Base-by-base conservation (phyloP, 306 rosid genomes). In the Acacia confusa region DNA sequence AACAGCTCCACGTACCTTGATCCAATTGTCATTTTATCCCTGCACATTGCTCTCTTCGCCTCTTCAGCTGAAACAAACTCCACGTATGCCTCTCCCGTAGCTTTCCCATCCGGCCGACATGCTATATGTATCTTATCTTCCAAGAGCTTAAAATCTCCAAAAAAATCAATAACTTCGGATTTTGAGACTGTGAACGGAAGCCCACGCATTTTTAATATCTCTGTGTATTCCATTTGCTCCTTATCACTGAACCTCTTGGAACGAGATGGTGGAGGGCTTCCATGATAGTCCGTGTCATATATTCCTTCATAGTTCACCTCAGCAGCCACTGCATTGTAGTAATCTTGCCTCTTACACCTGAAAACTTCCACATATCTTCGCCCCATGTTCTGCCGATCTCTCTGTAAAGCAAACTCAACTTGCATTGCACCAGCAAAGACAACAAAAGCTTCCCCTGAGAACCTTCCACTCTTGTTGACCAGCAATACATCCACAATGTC, bases 1-100 rank as follows among this genome's bases (percentile, higher is more conserved):
- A 96, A 96, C 89, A 96, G 88, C 89, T 96, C 99, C 85, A 93
- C 98, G 70, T 96, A 96, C 91, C 99, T 93, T 48, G 99, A 93
- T 52, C 99, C 99, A 27, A 96, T 96, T 40, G 93, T 93, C 98
- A 92, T 96, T 91, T 96, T 96, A 85, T 96, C 99, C 88, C 88
- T 96, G 88, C 87, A 64, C 98, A 96, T 96, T 25, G 99, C 98
- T 70, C 81, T 88, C 89, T 91, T 93, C 6, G 99, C 99, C 88
- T 96, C 98, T 9, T 92, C 99, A 8, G 82, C 80, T 25, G 99
- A 92, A 17, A 81, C 85, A 86, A 96, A 96, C 92, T 96, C 99
- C 58, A 94, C 99, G 45, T 85, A 96, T 40, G 99, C 99, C 83
- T 96, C 99, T 24, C 99, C 99, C 0, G 99, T 96, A 58, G 99